phyloP scores from a whole-genome alignment of 257 asterid genomes.

The Solanum etuberosum region DNA sequence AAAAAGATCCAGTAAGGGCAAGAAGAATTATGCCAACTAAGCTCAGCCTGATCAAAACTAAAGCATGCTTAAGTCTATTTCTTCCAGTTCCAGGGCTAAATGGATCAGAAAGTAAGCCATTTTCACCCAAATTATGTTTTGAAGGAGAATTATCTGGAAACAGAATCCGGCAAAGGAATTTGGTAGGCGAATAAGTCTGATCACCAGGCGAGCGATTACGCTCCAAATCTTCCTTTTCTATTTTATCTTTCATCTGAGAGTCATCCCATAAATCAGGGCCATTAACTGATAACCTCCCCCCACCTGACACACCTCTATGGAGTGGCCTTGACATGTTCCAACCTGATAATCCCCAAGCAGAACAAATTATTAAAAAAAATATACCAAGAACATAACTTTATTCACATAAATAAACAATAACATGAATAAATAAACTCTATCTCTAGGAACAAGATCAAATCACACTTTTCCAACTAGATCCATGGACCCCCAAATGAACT shows the following conservation, averaged over 20 bases:
- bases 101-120: constrained; percentile 63
- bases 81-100: constrained; percentile 48
- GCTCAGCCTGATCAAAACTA: constrained; percentile 51
- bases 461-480: constrained; percentile 14
- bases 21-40: constrained; percentile 65
- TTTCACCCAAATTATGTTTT: constrained; percentile 42
- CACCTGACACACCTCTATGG: constrained; percentile 71
- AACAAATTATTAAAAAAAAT: constrained; percentile 2
- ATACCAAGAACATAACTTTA: neutral
- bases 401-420: neutral
- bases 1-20: constrained; percentile 81
- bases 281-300: constrained; percentile 46
- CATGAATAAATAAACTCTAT: neutral
- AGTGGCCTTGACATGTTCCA: constrained; percentile 78
- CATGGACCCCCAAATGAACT: neutral
- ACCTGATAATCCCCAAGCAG: constrained; percentile 32
- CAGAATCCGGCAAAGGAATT: constrained; percentile 47
- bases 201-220: constrained; percentile 27
- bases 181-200: constrained; percentile 31
- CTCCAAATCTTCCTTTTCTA: constrained; percentile 69
- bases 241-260: constrained; percentile 71
- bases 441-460: constrained; percentile 8
- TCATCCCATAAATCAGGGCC: constrained; percentile 59
- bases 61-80: constrained; percentile 45
- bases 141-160: constrained; percentile 47